Evolutionary conservation across 1,284 basidiomycete species (phyloP).

Genomic region (Tilletia setariae): DNA sequence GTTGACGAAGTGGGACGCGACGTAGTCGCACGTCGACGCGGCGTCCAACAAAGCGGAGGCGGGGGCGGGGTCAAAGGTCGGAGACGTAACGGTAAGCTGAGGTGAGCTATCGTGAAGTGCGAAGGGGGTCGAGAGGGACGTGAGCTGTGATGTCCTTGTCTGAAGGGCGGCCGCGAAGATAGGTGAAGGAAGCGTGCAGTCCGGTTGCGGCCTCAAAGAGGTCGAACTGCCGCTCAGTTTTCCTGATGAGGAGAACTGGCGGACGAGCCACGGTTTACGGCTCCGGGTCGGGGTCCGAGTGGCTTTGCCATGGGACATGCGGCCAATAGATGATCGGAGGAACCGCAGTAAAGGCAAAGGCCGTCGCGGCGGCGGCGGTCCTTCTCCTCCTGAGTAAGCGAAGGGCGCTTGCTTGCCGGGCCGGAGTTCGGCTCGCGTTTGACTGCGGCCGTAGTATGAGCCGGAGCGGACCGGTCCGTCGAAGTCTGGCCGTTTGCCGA

Average conservation of each 20-base stretch:
- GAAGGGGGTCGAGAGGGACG: background rate
- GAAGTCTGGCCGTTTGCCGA: background rate
- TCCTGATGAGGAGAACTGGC: constrained; percentile 1
- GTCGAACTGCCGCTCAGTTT: constrained; percentile 8
- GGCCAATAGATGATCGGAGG: background rate
- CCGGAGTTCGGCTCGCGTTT: background rate
- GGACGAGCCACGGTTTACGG: background rate
- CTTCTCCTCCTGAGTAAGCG: background rate
- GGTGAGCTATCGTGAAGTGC: background rate
- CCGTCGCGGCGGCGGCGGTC: background rate
- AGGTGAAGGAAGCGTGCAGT: background rate
- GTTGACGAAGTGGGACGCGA: background rate
- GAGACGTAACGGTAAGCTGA: background rate
- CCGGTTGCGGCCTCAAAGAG: background rate
- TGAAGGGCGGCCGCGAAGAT: constrained; percentile 6
- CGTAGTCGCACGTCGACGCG: background rate
- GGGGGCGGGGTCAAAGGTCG: background rate
- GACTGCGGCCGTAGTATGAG: background rate
- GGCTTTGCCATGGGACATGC: background rate
- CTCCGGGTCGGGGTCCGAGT: background rate
- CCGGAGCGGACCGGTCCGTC: background rate
- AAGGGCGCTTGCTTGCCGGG: background rate
- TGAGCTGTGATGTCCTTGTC: background rate
- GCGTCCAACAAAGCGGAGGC: background rate
- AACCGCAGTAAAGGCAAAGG: too few species aligned